These are phyloP conservation scores for Iodosphaeria phyllophila DNA, from an alignment of 2,329 filamentous ascomycete genomes.

Conservation along the genomic window DNA sequence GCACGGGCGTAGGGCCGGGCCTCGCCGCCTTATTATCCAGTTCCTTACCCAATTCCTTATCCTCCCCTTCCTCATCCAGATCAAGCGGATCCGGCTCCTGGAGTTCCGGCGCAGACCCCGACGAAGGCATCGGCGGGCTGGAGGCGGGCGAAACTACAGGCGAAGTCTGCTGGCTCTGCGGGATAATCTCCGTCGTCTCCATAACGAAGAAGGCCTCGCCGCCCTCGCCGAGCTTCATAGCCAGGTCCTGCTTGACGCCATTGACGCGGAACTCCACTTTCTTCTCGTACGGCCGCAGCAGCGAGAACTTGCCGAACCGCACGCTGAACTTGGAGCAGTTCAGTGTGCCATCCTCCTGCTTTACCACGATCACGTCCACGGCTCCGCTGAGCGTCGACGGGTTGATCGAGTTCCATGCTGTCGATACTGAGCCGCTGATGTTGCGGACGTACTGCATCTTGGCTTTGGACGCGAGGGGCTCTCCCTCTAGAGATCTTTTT, in stretches of 20 bases:
- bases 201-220: slow-evolving; percentile 99
- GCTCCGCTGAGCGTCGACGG: slow-evolving; percentile 91
- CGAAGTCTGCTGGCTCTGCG: slow-evolving; percentile 85
- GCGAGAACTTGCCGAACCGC: slow-evolving; percentile 94
- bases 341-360: slow-evolving; percentile 79
- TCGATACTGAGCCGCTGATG: slow-evolving; percentile 86
- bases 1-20: slow-evolving; percentile 3
- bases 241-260: slow-evolving; percentile 74
- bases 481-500: no score
- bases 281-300: slow-evolving; percentile 88
- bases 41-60: no score
- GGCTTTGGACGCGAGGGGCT: no score
- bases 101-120: no score
- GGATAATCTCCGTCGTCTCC: slow-evolving; percentile 80
- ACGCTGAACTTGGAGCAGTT: slow-evolving; percentile 96
- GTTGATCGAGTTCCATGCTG: slow-evolving; percentile 99
- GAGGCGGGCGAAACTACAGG: slow-evolving; percentile 78
- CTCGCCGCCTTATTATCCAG: slow-evolving; percentile 2
- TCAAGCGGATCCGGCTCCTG: slow-evolving; percentile 54
- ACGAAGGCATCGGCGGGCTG: slow-evolving; percentile 71
- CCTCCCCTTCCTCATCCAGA: slow-evolving; percentile 30
- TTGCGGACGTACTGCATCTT: slow-evolving; percentile 96
- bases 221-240: slow-evolving; percentile 96
- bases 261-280: slow-evolving; percentile 98
- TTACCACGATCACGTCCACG: slow-evolving; percentile 96